A percentile compares a stretch with the other conserved stretches of the same genome.
These are phyloP conservation scores for Obba rivulosa DNA, from an alignment of 768 basidiomycete genomes.

Conservation along the genomic window DNA sequence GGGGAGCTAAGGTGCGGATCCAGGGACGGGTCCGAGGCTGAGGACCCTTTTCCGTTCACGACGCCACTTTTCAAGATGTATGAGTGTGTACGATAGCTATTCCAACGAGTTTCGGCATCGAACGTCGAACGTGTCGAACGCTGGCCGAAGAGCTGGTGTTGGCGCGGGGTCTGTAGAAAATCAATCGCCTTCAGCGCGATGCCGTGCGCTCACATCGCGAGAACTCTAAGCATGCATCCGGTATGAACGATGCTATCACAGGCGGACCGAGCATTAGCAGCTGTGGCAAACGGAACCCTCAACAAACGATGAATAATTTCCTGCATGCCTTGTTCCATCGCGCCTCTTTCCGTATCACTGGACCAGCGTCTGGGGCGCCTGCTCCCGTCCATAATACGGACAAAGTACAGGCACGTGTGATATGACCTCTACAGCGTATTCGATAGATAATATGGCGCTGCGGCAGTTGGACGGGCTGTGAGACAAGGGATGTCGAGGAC, in stretches of 20 bases:
- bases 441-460: too few species aligned
- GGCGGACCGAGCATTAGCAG: not conserved
- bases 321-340: slow-evolving; percentile 20
- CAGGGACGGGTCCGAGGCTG: slow-evolving; percentile 30
- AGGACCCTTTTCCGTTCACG: slow-evolving; percentile 71
- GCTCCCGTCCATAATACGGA: not conserved
- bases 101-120: too few species aligned
- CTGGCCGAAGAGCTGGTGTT: too few species aligned
- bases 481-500: too few species aligned
- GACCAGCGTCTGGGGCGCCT: not conserved
- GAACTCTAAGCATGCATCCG: slow-evolving; percentile 1
- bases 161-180: not conserved
- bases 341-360: slow-evolving; percentile 17
- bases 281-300: not conserved
- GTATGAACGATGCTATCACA: not conserved
- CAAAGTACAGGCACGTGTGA: slow-evolving; percentile 7
- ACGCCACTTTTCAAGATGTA: slow-evolving; percentile 68
- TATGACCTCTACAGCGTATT: too few species aligned
- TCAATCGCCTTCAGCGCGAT: too few species aligned
- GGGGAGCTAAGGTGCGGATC: slow-evolving; percentile 10
- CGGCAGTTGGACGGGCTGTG: too few species aligned
- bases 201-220: not conserved
- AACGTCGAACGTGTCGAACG: too few species aligned
- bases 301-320: too few species aligned
- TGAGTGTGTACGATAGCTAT: slow-evolving; percentile 67